Evolutionary conservation across 148 eudicot genomes (phyloP).

Genomic region (Fagopyrum homotropicum): DNA sequence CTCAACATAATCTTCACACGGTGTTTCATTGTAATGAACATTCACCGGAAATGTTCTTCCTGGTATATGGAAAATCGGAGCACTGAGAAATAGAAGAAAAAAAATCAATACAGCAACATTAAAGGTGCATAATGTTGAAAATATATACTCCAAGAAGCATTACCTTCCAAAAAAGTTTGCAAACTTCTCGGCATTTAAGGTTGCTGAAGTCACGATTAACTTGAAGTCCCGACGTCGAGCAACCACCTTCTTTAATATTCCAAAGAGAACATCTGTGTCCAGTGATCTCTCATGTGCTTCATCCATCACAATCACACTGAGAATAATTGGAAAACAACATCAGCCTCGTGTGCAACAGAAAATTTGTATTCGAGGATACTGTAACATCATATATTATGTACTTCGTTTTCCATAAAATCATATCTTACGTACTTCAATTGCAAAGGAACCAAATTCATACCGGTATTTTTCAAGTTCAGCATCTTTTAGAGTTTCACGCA

Average conservation of each 20-base stretch:
- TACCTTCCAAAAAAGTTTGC: constrained; percentile 94
- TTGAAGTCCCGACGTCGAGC: constrained; percentile 93
- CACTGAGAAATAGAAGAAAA: constrained; percentile 40
- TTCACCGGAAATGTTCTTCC: constrained; percentile 96
- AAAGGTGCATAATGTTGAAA: no score
- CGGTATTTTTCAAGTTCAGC: constrained; percentile 92
- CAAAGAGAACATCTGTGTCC: constrained; percentile 89
- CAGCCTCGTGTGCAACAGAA: background rate
- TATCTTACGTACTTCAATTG: background rate
- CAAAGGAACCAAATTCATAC: constrained; percentile 26
- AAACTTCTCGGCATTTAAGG: constrained; percentile 86
- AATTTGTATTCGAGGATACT: background rate
- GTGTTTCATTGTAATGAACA: constrained; percentile 71
- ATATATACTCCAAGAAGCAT: background rate
- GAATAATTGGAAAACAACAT: constrained; percentile 2
- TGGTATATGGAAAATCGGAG: constrained; percentile 84
- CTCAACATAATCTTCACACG: constrained; percentile 97
- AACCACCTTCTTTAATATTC: constrained; percentile 91
- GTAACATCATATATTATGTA: background rate
- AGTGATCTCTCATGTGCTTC: constrained; percentile 97
- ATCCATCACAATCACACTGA: constrained; percentile 84
- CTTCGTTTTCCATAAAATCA: background rate
- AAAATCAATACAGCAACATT: background rate
- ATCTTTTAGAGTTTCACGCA: constrained; percentile 92
- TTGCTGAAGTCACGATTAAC: constrained; percentile 95